phyloP scores from a whole-genome alignment of 805 yeast species.

The Lipomyces starkeyi region DNA sequence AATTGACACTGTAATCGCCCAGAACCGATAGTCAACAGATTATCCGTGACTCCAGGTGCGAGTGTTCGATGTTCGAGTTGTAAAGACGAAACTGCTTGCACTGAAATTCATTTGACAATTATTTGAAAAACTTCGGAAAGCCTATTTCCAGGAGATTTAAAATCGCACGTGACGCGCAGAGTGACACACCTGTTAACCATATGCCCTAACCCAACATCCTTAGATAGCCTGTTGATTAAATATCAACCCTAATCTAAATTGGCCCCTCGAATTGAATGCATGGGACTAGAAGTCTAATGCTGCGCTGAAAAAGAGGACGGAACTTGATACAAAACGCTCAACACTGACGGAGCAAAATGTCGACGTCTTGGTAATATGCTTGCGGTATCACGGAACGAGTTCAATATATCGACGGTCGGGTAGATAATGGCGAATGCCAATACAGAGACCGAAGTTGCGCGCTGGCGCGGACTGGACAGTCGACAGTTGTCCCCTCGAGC shows the following conservation, averaged over 20 bases:
- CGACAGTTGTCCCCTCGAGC: background rate
- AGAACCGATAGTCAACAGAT: background rate
- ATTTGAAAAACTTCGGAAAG: background rate
- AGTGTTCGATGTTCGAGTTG: background rate
- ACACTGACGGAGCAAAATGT: background rate
- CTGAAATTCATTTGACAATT: background rate
- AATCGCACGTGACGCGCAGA: background rate
- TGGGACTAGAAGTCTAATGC: no score
- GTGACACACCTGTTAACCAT: background rate
- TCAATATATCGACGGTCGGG: background rate
- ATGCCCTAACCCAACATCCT: background rate
- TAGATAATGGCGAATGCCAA: conserved; percentile 1
- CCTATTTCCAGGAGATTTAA: background rate
- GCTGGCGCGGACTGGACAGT: background rate
- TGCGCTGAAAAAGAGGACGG: no score
- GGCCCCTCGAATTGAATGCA: no score
- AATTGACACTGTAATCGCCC: background rate
- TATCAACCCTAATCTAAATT: background rate
- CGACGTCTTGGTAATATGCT: background rate
- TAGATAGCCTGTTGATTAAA: background rate
- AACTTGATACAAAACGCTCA: background rate
- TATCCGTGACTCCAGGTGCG: background rate
- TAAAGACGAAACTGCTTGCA: background rate
- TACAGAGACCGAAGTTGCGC: background rate
- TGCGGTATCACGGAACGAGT: background rate